Percentiles rank a stretch among this genome's conserved stretches.
Conservation (phyloP, 306 rosid genomes). For the Prunus padus region DNA sequence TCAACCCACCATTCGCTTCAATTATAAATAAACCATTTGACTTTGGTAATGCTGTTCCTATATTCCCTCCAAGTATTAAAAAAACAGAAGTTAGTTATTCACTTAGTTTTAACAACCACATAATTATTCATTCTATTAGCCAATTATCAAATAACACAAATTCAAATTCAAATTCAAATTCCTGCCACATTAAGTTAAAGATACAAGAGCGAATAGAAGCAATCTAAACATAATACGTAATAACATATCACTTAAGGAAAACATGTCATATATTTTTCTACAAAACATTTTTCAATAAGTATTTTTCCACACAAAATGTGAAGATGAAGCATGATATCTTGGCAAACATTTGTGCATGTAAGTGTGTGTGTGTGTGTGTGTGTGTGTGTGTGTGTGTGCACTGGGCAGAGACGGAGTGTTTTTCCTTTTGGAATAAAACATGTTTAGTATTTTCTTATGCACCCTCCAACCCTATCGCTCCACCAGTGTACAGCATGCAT, state of each 20-base stretch:
- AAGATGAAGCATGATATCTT: slow-evolving; percentile 3
- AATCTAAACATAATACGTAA: not conserved
- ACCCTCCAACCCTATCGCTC: not conserved
- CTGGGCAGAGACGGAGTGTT: not conserved
- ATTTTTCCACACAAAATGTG: not conserved
- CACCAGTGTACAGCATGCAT: not conserved
- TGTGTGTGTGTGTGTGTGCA: not conserved
- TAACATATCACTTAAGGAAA: not conserved
- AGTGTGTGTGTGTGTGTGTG: not conserved
- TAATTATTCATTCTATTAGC: not conserved
- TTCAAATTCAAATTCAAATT: not conserved
- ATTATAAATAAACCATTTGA: slow-evolving; percentile 88
- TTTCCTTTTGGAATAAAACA: not conserved
- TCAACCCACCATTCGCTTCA: slow-evolving; percentile 98
- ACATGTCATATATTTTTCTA: not conserved
- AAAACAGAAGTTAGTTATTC: not conserved
- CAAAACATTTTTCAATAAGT: not conserved
- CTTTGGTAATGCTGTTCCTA: slow-evolving; percentile 60
- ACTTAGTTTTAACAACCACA: not conserved
- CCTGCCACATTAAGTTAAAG: not conserved
- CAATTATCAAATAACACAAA: not conserved
- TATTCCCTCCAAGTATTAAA: not conserved
- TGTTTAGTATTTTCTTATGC: not conserved
- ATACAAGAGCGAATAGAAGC: not conserved
- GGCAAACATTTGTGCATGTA: not conserved